Base-by-base conservation (phyloP, 139 green algal genomes). In the Eudorina sp. region DNA sequence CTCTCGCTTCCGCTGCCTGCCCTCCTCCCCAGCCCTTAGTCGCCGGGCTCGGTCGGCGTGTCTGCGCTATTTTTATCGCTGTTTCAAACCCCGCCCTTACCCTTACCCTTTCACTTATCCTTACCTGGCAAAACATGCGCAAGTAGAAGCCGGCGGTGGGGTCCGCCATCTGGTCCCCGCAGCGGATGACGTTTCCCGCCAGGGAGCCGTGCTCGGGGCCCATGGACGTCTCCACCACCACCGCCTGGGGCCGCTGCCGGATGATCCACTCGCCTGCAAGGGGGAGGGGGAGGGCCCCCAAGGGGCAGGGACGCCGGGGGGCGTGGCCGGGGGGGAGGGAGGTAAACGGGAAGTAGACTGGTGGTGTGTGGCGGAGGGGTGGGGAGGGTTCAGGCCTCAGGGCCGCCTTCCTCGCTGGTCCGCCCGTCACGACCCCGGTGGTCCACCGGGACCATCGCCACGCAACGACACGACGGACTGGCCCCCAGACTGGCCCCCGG, bases 221-320 rank as follows among this genome's bases (percentile, higher is more conserved):
- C 23, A 95, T 85, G 2, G 93, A 91, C 25, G 94, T 97, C 80
- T 97, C 95, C 19, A 96, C 93, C 2, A 97, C 89, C 40, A 96
- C 95, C 23, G 90, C 90, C 34, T 81, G 34, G 21, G 95, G 82
- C 4, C 82, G 82, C 46, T 80, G 62, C 9, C 66, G 64, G 4
- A 88, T 51, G 27, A 88, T 80, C 64, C 66, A 88, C 60, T 88
- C 82, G 64, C 82, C 82, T 88, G 82, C 9, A 29, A 27, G 29
- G 45, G 46, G 36, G 6, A n/a, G 58, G 58, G 51, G 51, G 51
- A 16, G 16, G 16, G 51, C 13, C 51, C 51, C 51, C 13, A 25
- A 16, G 51, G 51, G 38, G 29, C 64, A 6, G 64, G 64, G n/a
- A 38, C 25, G 64, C 3, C 27, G 29, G 64, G 64, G 64, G 16